These are phyloP conservation scores for Candida anglica DNA, from an alignment of 805 yeast species.

Conservation along the genomic window DNA sequence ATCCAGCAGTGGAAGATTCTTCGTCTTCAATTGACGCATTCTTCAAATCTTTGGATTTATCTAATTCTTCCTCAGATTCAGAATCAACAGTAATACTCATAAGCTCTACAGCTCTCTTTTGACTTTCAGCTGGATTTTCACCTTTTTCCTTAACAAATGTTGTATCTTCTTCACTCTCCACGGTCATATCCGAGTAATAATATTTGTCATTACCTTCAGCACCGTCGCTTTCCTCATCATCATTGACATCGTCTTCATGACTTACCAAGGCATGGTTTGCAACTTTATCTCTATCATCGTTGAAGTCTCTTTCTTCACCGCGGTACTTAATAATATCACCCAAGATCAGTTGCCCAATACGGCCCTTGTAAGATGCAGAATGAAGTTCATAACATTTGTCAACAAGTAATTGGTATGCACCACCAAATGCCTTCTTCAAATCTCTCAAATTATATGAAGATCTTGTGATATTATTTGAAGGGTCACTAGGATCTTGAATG, in stretches of 20 bases:
- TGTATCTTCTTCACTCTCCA: slow-evolving; percentile 27
- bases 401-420: slow-evolving; percentile 75
- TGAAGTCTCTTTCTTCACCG: slow-evolving; percentile 73
- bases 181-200: slow-evolving; percentile 41
- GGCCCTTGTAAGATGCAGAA: slow-evolving; percentile 56
- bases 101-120: slow-evolving; percentile 14
- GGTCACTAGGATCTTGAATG: slow-evolving; percentile 87
- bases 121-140: slow-evolving; percentile 3
- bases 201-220: slow-evolving; percentile 36
- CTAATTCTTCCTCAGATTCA: slow-evolving; percentile 14
- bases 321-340: slow-evolving; percentile 75
- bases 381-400: slow-evolving; percentile 75
- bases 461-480: slow-evolving; percentile 77
- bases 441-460: slow-evolving; percentile 79
- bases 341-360: slow-evolving; percentile 69
- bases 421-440: slow-evolving; percentile 80
- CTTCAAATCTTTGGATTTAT: slow-evolving; percentile 4
- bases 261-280: slow-evolving; percentile 52
- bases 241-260: slow-evolving; percentile 22
- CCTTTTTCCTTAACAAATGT: slow-evolving; percentile 5
- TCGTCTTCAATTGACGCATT: slow-evolving; percentile 5
- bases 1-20: slow-evolving; percentile 2
- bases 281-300: slow-evolving; percentile 65
- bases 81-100: slow-evolving; percentile 15
- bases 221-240: slow-evolving; percentile 30